Base-by-base conservation (phyloP, 148 eudicot species). In the Rhododendron simsii region DNA sequence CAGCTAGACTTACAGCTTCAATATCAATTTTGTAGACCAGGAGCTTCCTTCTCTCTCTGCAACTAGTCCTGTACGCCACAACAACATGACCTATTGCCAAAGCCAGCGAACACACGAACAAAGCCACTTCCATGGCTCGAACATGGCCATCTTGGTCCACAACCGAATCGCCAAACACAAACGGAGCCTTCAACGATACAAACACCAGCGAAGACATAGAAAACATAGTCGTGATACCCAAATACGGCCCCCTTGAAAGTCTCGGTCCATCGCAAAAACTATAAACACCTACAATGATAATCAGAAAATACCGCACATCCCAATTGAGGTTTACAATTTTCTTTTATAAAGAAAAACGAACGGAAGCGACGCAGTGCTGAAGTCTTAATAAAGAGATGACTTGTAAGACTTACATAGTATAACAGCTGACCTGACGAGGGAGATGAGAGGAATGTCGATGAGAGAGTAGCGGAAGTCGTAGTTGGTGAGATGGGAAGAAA, bases 211-310 rank as follows among this genome's bases (percentile, higher is more conserved):
- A 97, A 71, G 91, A 82, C 76, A 92, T 91, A 3, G 98, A 93
- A 53, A 93, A 94, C 85, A 87, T 81, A 23, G 95, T 94, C 79
- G 98, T 92, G 41, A 92, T 89, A 78, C 91, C 90, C 83, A 97
- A 67, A 87, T 97, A 95, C 20, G 98, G 98, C 71, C 99, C 99
- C 8, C 96, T 87, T 69, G 98, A 97, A 51, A 93, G 86, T 83
- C 92, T 89, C 33, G 98, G 99, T 18, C 99, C 98, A 81, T 97
- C 99, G 81, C 99, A 97, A 47, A 97, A 94, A 78, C 99, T 94
- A 78, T 97, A 97, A 69, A 95, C 98, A 90, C 99, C 99, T 97
- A 35, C 41, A 86, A 53, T 78, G 23, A 21, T 20, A 8, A 21
- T 78, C 4, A 47, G 11, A 28, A 13, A 47, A 12, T 2, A 76